Evolutionary conservation across 2,329 filamentous ascomycete species (phyloP).

Genomic region (Fusarium oxysporum): DNA sequence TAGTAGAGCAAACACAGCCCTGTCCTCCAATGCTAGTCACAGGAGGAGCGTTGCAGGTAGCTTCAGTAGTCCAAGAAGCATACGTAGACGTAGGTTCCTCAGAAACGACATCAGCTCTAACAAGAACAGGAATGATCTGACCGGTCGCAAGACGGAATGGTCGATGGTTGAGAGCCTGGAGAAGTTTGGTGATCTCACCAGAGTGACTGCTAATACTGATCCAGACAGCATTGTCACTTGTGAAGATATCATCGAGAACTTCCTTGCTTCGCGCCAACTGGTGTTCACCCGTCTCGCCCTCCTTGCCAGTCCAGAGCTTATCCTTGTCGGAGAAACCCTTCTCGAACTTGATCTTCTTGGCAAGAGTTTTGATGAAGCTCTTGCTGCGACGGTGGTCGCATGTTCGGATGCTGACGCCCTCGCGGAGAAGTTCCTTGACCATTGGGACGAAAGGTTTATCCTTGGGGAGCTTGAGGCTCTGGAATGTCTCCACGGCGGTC

Average conservation of each 20-base stretch:
- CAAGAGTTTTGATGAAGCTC: constrained; percentile 63
- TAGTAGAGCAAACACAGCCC: constrained; percentile 56
- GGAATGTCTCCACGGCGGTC: constrained; percentile 73
- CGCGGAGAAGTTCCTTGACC: constrained; percentile 74
- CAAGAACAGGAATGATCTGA: constrained; percentile 74
- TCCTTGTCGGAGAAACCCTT: constrained; percentile 69
- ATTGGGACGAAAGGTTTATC: constrained; percentile 65
- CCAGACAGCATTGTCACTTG: constrained; percentile 63
- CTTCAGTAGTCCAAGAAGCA: constrained; percentile 52
- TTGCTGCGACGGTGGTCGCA: constrained; percentile 72
- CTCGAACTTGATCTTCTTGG: constrained; percentile 69
- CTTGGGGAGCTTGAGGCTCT: constrained; percentile 62
- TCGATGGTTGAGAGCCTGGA: constrained; percentile 70
- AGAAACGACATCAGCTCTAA: constrained; percentile 64
- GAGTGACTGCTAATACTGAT: constrained; percentile 71
- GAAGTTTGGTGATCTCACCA: constrained; percentile 65
- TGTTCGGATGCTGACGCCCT: constrained; percentile 75
- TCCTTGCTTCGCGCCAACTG: constrained; percentile 62
- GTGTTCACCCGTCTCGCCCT: constrained; percentile 58
- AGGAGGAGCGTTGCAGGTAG: constrained; percentile 59
- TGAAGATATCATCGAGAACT: constrained; percentile 69
- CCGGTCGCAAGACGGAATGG: constrained; percentile 73
- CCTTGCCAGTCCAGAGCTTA: constrained; percentile 56
- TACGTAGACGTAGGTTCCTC: constrained; percentile 46
- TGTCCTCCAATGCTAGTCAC: constrained; percentile 55